A percentile compares a stretch with the other conserved stretches of the same genome.
These are phyloP conservation scores for Wickerhamiella slavikovae DNA, from an alignment of 805 yeast species.

Conservation along the genomic window DNA sequence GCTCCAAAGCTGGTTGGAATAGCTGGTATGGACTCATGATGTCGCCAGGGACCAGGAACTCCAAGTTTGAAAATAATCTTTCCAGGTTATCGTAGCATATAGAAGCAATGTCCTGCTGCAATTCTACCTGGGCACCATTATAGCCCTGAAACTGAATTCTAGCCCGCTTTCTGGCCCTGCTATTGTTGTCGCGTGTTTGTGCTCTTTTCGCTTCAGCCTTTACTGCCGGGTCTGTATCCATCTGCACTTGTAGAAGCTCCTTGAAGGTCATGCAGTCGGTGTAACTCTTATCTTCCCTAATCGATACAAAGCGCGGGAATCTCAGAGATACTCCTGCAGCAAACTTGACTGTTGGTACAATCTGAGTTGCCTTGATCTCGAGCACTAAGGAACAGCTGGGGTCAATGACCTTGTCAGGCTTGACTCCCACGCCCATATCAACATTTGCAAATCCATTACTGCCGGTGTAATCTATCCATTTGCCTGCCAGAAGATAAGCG, in stretches of 20 bases:
- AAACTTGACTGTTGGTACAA: slow-evolving; percentile 32
- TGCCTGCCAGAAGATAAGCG: slow-evolving; percentile 31
- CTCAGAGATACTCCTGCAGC: slow-evolving; percentile 51
- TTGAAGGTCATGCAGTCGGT: slow-evolving; percentile 31
- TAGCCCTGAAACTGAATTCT: no score
- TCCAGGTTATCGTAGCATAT: no score
- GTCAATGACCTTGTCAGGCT: slow-evolving; percentile 59
- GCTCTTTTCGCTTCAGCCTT: slow-evolving; percentile 4
- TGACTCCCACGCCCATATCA: slow-evolving; percentile 12
- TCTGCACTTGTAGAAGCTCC: slow-evolving; percentile 26
- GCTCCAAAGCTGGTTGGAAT: slow-evolving; percentile 9
- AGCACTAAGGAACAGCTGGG: slow-evolving; percentile 62
- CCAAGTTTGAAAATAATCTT: no score
- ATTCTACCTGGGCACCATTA: no score
- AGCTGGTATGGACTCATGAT: slow-evolving; percentile 9
- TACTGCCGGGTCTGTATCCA: slow-evolving; percentile 14
- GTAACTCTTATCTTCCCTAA: slow-evolving; percentile 51
- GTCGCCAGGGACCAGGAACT: slow-evolving; percentile 14
- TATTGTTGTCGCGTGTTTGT: slow-evolving; percentile 1
- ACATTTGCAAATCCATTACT: slow-evolving; percentile 19
- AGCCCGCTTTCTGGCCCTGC: no score
- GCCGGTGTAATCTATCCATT: no score
- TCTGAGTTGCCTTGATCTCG: slow-evolving; percentile 65
- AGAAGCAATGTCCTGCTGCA: no score
- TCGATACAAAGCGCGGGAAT: slow-evolving; percentile 48